A percentile compares a stretch with the other conserved stretches of the same genome.
Conservation (phyloP, 1,284 basidiomycete genomes). For the Sanghuangporus weigelae region DNA sequence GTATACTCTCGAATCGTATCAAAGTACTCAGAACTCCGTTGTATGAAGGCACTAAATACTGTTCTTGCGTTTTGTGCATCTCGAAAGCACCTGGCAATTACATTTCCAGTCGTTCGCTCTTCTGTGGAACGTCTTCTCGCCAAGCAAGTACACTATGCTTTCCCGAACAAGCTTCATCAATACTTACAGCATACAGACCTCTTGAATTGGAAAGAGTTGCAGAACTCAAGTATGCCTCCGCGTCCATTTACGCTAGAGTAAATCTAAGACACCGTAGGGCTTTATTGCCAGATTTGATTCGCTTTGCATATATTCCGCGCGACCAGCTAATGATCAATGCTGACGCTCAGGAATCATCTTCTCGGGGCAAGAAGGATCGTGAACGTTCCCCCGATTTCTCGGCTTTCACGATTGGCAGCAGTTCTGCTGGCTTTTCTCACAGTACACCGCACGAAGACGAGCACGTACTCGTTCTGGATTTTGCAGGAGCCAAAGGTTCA, state of each 20-base stretch:
- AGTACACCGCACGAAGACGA: slow-evolving; percentile 37
- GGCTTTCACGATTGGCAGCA: slow-evolving; percentile 16
- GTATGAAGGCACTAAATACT: slow-evolving; percentile 76
- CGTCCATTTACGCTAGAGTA: neutral
- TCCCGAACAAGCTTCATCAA: neutral
- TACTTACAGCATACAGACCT: slow-evolving; percentile 43
- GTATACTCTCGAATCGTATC: slow-evolving; percentile 21
- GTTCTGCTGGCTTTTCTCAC: slow-evolving; percentile 14
- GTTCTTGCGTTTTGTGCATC: slow-evolving; percentile 86
- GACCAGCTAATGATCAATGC: slow-evolving; percentile 60
- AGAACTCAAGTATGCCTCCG: slow-evolving; percentile 67
- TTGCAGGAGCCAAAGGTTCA: slow-evolving; percentile 49
- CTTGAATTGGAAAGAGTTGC: slow-evolving; percentile 77
- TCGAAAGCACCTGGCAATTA: slow-evolving; percentile 77
- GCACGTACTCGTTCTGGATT: slow-evolving; percentile 71
- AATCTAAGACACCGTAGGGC: slow-evolving; percentile 40
- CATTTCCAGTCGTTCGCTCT: slow-evolving; percentile 69
- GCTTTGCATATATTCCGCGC: slow-evolving; percentile 77
- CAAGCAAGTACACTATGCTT: slow-evolving; percentile 36
- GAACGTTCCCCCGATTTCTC: slow-evolving; percentile 38
- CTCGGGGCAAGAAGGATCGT: slow-evolving; percentile 19
- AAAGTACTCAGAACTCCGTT: neutral
- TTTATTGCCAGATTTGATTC: slow-evolving; percentile 75
- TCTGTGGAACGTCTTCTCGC: slow-evolving; percentile 79
- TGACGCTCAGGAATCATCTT: slow-evolving; percentile 24